phyloP scores from a whole-genome alignment of 2,329 filamentous ascomycete species.

The Clarireedia paspali region DNA sequence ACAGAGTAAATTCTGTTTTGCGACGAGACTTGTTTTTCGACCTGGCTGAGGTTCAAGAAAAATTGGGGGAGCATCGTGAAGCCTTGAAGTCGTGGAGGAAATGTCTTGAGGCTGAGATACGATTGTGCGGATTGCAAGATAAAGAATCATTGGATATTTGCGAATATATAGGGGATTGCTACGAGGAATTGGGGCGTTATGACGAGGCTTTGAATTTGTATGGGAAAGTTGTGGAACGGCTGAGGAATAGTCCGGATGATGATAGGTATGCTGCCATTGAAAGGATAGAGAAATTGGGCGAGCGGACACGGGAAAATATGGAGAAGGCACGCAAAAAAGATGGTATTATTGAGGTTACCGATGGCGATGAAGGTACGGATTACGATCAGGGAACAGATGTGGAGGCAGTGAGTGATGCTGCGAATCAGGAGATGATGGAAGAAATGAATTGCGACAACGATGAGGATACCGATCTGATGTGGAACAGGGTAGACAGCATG shows the following conservation, averaged over 20 bases:
- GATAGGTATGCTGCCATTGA: background rate
- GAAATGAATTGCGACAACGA: too few relatives aligned
- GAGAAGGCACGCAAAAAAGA: background rate
- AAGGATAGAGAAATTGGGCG: background rate
- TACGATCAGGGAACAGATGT: too few relatives aligned
- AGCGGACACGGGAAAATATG: background rate
- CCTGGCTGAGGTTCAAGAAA: background rate
- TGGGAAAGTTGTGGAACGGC: background rate
- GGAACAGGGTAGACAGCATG: too few relatives aligned
- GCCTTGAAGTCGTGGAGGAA: background rate
- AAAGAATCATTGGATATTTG: background rate
- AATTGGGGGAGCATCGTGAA: background rate
- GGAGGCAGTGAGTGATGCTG: too few relatives aligned
- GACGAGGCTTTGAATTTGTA: background rate
- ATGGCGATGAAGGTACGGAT: too few relatives aligned
- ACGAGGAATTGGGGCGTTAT: background rate
- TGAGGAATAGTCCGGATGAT: background rate
- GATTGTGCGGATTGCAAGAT: fast-evolving
- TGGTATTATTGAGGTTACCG: too few relatives aligned
- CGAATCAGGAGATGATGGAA: too few relatives aligned
- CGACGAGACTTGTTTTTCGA: background rate
- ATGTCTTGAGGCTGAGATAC: background rate
- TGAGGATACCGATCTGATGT: too few relatives aligned
- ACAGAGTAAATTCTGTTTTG: too few relatives aligned
- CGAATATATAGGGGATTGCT: background rate